Evolutionary conservation across 441 rosid genomes (phyloP), one percentile per base, ranked within the genome.

Genomic region (Populus hybrid): DNA sequence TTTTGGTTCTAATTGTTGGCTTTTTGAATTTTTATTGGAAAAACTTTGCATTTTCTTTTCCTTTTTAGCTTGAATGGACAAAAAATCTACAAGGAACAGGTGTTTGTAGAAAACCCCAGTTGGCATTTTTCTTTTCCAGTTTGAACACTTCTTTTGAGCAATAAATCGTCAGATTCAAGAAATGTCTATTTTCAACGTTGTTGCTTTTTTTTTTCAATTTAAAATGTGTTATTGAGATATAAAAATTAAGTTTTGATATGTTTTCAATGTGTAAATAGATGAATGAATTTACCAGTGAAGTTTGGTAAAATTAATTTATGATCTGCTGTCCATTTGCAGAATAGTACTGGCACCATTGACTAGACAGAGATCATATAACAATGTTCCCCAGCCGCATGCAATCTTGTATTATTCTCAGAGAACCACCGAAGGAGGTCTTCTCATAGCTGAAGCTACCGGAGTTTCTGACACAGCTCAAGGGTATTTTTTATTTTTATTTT

Each of bases 321-420:
- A 63, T 63, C 21, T 63, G 26, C 66, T 61, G 24, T n/a, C 21
- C 24, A 63, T 63, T 23, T 63, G 10, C 66, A 63, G 66, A 4
- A 63, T 63, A 63, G 66, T 63, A 7, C 66, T 63, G 28, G 66
- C 66, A 23, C 66, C 66, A 63, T 21, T 63, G 26, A 63, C 66
- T 21, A 63, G 66, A 9, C 66, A 21, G 66, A 63, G 56, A 45
- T 63, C 66, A n/a, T 23, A 21, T 63, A 24, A 24, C 29, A 63
- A 63, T 63, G 79, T 91, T 78, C 93, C 92, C 4, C 63, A 83
- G 77, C 77, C 86, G 29, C 90, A 84, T 23, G 74, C 88, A 73
- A 90, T 85, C 12, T 86, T 84, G 75, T 90, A 91, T 82, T 90
- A 91, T 33, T 29, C 88, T 8, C 95, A 91, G 85, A 83, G 95